These are phyloP conservation scores for Ceratobasidium sp. DNA, from an alignment of 1,284 basidiomycete genomes.

Conservation along the genomic window DNA sequence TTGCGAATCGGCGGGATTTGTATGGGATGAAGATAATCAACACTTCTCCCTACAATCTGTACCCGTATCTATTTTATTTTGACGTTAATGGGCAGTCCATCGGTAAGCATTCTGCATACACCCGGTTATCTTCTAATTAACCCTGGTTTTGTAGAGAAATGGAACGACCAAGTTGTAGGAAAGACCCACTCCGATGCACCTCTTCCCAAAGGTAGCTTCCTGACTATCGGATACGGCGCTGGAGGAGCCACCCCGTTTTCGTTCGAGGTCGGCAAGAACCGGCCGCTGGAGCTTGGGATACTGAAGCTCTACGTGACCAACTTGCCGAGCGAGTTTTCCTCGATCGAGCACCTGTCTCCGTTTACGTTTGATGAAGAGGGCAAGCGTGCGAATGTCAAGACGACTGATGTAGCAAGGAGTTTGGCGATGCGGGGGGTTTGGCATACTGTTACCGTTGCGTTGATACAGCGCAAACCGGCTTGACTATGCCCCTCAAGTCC, in stretches of 20 bases:
- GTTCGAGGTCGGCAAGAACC: background rate
- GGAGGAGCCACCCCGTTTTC: slow-evolving; percentile 18
- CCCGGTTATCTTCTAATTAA: background rate
- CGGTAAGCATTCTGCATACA: background rate
- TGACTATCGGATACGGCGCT: slow-evolving; percentile 39
- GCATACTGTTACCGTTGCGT: slow-evolving; percentile 4
- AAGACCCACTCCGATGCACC: slow-evolving; percentile 5
- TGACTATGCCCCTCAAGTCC: too few relatives aligned
- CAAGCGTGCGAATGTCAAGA: background rate
- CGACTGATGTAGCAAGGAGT: background rate
- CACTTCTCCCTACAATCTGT: background rate
- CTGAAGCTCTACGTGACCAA: slow-evolving; percentile 28
- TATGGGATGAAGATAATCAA: slow-evolving; percentile 25
- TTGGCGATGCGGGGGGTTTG: slow-evolving; percentile 6
- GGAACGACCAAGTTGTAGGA: background rate
- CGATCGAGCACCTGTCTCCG: slow-evolving; percentile 8
- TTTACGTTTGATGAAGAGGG: background rate
- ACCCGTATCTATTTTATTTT: slow-evolving; percentile 34
- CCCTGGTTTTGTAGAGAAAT: background rate
- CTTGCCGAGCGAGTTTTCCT: slow-evolving; percentile 7
- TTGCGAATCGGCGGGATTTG: background rate
- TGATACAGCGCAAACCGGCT: background rate
- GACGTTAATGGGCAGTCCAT: slow-evolving; percentile 1
- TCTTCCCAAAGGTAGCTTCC: background rate
- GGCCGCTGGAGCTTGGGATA: slow-evolving; percentile 5